Conservation (phyloP, 441 rosid genomes). For the Erysimum cheiri region DNA sequence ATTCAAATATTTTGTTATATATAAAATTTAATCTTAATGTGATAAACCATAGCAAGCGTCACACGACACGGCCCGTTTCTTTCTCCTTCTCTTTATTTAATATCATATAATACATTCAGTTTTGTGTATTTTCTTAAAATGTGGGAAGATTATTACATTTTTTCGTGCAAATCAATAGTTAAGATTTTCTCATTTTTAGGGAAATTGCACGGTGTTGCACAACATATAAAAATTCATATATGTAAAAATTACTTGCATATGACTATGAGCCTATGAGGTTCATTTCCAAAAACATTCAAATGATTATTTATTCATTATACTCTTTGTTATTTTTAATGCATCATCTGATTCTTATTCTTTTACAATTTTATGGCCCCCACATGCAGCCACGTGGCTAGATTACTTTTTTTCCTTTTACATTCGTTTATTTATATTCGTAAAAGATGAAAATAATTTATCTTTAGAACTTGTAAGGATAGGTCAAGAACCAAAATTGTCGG, state of each 20-base stretch:
- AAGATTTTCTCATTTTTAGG: not conserved
- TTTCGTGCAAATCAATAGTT: constrained; percentile 11
- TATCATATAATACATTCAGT: not conserved
- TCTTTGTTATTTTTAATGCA: not conserved
- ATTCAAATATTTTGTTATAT: not conserved
- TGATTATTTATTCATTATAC: not conserved
- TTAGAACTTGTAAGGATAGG: constrained; percentile 37
- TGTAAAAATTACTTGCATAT: no score
- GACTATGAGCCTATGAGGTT: no score
- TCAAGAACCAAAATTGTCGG: constrained; percentile 41
- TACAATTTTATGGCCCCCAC: constrained; percentile 40
- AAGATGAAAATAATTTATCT: constrained; percentile 27
- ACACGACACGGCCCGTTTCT: constrained; percentile 48
- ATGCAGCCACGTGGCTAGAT: constrained; percentile 42
- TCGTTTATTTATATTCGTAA: constrained; percentile 3
- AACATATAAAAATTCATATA: not conserved
- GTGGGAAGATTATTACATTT: not conserved
- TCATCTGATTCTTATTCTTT: constrained; percentile 20
- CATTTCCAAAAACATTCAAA: not conserved
- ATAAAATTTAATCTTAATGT: constrained; percentile 6
- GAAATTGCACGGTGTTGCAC: constrained; percentile 8
- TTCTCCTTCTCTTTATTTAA: constrained; percentile 17
- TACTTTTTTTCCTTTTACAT: constrained; percentile 7
- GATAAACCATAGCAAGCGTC: constrained; percentile 41
- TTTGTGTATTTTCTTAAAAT: constrained; percentile 21